Percentiles rank a stretch among this genome's conserved stretches.
Evolutionary conservation across 176 grass and related monocot genomes (phyloP).

Genomic region (Cenchrus purpureus): DNA sequence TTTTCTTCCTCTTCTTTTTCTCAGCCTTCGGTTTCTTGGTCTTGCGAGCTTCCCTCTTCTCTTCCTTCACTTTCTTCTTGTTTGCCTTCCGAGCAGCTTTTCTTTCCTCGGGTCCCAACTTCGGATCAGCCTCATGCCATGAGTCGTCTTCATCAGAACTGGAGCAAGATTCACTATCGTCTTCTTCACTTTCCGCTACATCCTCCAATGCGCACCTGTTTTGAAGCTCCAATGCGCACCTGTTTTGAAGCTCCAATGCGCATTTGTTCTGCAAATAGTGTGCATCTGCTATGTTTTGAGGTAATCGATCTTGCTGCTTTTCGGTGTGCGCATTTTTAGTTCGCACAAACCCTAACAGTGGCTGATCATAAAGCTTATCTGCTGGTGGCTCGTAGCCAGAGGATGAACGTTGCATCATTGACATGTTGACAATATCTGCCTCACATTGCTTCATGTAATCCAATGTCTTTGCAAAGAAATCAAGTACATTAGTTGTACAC

Average conservation of each 20-base stretch:
- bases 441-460: conserved; percentile 91
- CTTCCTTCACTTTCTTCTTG: conserved; percentile 94
- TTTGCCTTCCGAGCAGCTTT: conserved; percentile 79
- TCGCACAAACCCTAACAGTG: conserved; percentile 67
- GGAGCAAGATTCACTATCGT: conserved; percentile 51
- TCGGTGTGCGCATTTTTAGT: conserved; percentile 48
- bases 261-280: conserved; percentile 30
- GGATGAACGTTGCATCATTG: conserved; percentile 70
- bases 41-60: conserved; percentile 81
- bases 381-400: conserved; percentile 69
- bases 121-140: conserved; percentile 47
- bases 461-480: conserved; percentile 51
- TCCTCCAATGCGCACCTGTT: conserved; percentile 37
- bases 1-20: conserved; percentile 92
- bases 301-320: conserved; percentile 34
- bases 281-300: conserved; percentile 12
- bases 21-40: conserved; percentile 77
- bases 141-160: conserved; percentile 57
- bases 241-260: conserved; percentile 31
- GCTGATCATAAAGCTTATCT: conserved; percentile 81
- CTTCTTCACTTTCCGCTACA: conserved; percentile 28
- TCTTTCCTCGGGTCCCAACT: conserved; percentile 72
- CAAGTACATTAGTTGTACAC: conserved; percentile 16
- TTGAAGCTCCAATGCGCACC: conserved; percentile 28
- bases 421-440: conserved; percentile 78